A percentile compares a stretch with the other conserved stretches of the same genome.
phyloP scores from a whole-genome alignment of 768 basidiomycete species.

The Lactarius indigo region DNA sequence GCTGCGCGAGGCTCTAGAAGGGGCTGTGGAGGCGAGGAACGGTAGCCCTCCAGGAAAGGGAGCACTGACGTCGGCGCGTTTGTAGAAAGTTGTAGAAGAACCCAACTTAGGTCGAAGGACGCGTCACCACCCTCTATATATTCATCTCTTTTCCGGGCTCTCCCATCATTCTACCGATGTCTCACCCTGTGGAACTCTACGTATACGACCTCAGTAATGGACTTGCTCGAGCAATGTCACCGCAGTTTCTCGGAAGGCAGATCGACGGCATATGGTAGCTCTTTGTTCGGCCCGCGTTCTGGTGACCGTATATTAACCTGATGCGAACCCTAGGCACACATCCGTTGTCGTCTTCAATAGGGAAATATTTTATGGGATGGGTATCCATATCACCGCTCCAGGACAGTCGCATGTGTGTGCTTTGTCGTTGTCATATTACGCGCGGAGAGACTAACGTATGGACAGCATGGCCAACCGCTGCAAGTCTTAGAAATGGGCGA shows the following conservation, averaged over 20 bases:
- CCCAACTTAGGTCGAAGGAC: conserved; percentile 2
- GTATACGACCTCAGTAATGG: conserved; percentile 92
- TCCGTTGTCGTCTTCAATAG: conserved; percentile 83
- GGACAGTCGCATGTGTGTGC: conserved; percentile 76
- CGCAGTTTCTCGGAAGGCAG: conserved; percentile 79
- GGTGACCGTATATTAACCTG: neutral
- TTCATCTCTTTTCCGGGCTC: neutral
- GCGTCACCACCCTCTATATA: conserved; percentile 13
- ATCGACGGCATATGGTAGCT: conserved; percentile 91
- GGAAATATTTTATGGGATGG: conserved; percentile 90
- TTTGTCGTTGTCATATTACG: neutral
- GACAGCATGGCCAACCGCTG: conserved; percentile 70
- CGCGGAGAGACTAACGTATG: neutral
- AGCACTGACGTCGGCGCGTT: neutral
- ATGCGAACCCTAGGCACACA: conserved; percentile 66
- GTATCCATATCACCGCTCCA: conserved; percentile 67
- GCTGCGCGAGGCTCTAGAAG: conserved; percentile 6
- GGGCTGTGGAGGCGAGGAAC: neutral
- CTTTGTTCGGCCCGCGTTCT: neutral
- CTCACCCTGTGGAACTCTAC: conserved; percentile 65
- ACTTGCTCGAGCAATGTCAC: conserved; percentile 73
- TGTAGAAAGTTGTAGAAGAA: conserved; percentile 7
- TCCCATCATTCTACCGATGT: conserved; percentile 5
- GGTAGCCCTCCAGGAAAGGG: neutral
- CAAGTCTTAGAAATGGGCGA: conserved; percentile 72